Conservation (phyloP, 1,284 basidiomycete genomes). For the Papiliotrema flavescens region DNA sequence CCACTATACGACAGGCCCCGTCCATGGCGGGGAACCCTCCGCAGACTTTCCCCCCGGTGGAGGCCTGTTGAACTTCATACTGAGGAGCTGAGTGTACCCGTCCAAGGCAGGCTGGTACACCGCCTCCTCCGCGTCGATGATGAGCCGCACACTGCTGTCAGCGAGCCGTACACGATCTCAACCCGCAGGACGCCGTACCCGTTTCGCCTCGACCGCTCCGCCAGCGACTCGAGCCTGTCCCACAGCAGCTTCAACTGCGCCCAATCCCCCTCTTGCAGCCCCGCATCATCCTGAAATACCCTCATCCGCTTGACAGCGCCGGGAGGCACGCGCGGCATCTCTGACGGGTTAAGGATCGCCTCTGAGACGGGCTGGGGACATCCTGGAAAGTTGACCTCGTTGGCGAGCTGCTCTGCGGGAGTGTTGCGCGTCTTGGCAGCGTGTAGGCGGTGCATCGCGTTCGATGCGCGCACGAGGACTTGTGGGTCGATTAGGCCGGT, state of each 20-base stretch:
- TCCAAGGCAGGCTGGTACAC: slow-evolving; percentile 82
- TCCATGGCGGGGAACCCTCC: slow-evolving; percentile 8
- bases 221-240: slow-evolving; percentile 60
- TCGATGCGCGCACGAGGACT: slow-evolving; percentile 44
- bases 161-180: neutral
- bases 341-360: neutral
- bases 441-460: slow-evolving; percentile 44
- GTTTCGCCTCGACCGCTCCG: slow-evolving; percentile 56
- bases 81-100: slow-evolving; percentile 66
- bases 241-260: slow-evolving; percentile 59
- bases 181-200: slow-evolving; percentile 18
- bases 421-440: neutral
- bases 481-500: slow-evolving; percentile 45
- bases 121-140: slow-evolving; percentile 75
- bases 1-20: slow-evolving; percentile 37
- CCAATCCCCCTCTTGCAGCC: slow-evolving; percentile 54
- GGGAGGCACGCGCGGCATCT: neutral
- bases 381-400: neutral
- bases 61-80: slow-evolving; percentile 67
- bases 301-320: slow-evolving; percentile 23
- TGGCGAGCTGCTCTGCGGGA: neutral
- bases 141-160: slow-evolving; percentile 51
- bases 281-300: slow-evolving; percentile 34
- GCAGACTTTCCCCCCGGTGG: slow-evolving; percentile 2
- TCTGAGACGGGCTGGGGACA: neutral